A percentile compares a stretch with the other conserved stretches of the same genome.
Conservation (phyloP, 495 filamentous ascomycete genomes). For the Penicillium samsonianum region DNA sequence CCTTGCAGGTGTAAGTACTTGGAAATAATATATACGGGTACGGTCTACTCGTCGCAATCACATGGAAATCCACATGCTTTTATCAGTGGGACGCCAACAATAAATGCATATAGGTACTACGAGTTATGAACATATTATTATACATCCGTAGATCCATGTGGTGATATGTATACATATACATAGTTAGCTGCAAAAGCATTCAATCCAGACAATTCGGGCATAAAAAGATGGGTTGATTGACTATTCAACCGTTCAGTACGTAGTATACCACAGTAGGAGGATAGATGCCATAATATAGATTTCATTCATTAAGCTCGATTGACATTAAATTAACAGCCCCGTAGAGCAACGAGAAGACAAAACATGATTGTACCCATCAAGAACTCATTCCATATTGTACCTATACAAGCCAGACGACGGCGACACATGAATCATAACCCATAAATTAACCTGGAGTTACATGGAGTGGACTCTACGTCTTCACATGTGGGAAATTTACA, state of each 20-base stretch:
- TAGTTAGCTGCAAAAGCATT: neutral
- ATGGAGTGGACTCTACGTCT: neutral
- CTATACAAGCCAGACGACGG: constrained; percentile 16
- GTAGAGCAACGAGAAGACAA: constrained; percentile 18
- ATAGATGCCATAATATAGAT: constrained; percentile 2
- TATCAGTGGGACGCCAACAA: neutral
- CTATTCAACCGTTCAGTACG: neutral
- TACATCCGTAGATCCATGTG: neutral
- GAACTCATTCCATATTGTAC: constrained; percentile 14
- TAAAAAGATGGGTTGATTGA: neutral
- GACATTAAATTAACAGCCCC: constrained; percentile 25
- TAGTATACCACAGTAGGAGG: too few relatives aligned
- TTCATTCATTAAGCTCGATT: constrained; percentile 14
- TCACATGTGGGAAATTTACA: constrained; percentile 29
- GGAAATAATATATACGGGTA: neutral
- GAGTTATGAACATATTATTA: too few relatives aligned
- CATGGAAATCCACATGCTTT: constrained; percentile 16
- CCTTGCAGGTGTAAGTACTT: neutral
- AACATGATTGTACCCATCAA: constrained; percentile 10
- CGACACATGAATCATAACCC: constrained; percentile 18
- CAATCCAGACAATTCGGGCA: neutral
- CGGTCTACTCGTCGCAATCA: constrained; percentile 12
- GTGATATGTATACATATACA: neutral
- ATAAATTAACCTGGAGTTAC: neutral
- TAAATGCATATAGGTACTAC: neutral